Evolutionary conservation across 768 basidiomycete genomes (phyloP).

Genomic region (Hemileccinum rubropunctum): DNA sequence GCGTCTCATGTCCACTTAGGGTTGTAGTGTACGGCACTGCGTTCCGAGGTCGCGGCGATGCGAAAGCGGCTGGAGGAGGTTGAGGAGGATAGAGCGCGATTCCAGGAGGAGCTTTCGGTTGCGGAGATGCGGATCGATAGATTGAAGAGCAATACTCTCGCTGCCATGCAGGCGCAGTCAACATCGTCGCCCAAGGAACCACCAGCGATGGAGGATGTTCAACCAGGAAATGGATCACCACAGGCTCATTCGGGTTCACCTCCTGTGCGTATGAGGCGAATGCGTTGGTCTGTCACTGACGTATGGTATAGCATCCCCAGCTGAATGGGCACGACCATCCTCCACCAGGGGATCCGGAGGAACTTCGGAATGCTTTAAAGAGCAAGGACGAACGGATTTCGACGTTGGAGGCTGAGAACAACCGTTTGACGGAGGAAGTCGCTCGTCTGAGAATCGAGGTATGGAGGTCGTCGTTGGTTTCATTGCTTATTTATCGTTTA

Average conservation of each 20-base stretch:
- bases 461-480: constrained; percentile 6
- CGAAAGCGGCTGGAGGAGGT: constrained; percentile 49
- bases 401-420: constrained; percentile 46
- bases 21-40: constrained; percentile 52
- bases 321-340: constrained; percentile 39
- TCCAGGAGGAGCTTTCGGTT: constrained; percentile 47
- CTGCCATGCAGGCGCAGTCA: constrained; percentile 41
- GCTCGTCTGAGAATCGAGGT: constrained; percentile 47
- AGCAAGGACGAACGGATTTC: constrained; percentile 42
- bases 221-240: constrained; percentile 41
- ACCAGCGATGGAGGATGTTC: constrained; percentile 25
- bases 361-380: constrained; percentile 27
- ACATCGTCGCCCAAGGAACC: constrained; percentile 34
- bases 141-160: constrained; percentile 51
- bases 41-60: constrained; percentile 54
- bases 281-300: constrained; percentile 35
- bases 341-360: constrained; percentile 42
- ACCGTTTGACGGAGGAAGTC: constrained; percentile 44
- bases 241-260: constrained; percentile 58
- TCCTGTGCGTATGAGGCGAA: constrained; percentile 60
- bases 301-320: constrained; percentile 38
- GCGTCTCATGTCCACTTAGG: constrained; percentile 8
- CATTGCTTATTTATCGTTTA: neutral
- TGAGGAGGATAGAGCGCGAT: constrained; percentile 46
- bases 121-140: constrained; percentile 66